Evolutionary conservation across 345 rosid species (phyloP), one percentile per base, ranked within the genome.

Genomic region (Nephelium lappaceum): DNA sequence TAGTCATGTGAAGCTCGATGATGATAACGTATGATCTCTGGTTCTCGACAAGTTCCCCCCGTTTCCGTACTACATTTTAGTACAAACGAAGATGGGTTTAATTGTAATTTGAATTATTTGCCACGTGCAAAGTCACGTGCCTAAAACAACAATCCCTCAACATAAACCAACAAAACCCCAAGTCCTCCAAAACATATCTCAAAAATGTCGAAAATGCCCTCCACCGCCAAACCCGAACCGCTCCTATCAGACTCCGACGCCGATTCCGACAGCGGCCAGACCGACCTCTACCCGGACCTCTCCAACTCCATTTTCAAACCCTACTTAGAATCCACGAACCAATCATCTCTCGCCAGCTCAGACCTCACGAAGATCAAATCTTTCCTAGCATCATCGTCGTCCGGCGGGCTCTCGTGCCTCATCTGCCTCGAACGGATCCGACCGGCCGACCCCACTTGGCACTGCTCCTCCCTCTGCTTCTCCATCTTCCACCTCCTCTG

Each of bases 301-400:
- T 88, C 99, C 0, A 88, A 81, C 82, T 89, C 97, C 77, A 89
- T 96, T 74, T 93, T 92, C 88, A 90, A 88, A 69, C 81, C 97
- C 36, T 95, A 95, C 88, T 85, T 95, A 31, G 94, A 92, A 18
- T 88, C 82, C 78, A 70, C 85, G 72, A 72, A 82, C 79, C 88
- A 89, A 70, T 86, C 88, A 21, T 72, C 73, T 3, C 67, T 68
- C 67, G n/a, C 62, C 72, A 55, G 65, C 21, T 41, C 83, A n/a
- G 96, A 89, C 80, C 97, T 95, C 80, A 81, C 91, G 49, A 95
- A 95, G 84, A 91, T 92, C 94, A 91, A 92, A 79, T 92, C 99
- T 0, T 91, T 93, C 84, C 90, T 95, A 72, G 82, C 83, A 55
- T 91, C 99, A 0, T 93, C 99, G 67, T 89, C 97, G 72, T 92